Evolutionary conservation across 768 basidiomycete genomes (phyloP).

Genomic region (Boletus coccyginus): DNA sequence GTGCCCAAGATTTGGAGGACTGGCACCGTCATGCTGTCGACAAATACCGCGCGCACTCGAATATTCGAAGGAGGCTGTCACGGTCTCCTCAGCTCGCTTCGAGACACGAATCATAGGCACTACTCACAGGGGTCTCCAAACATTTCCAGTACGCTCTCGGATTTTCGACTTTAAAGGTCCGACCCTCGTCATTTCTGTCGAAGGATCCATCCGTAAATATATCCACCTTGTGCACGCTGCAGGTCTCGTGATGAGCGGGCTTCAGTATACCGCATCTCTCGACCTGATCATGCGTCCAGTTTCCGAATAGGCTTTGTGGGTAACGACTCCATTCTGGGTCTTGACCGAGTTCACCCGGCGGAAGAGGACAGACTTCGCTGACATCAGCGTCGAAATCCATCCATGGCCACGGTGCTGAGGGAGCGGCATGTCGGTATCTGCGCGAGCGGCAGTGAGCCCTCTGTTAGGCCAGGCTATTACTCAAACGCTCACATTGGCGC

Average conservation of each 20-base stretch:
- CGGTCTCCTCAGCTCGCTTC: not conserved
- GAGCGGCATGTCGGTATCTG: slow-evolving; percentile 39
- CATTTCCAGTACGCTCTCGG: slow-evolving; percentile 33
- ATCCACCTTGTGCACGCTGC: slow-evolving; percentile 26
- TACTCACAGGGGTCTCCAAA: slow-evolving; percentile 33
- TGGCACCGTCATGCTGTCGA: slow-evolving; percentile 49
- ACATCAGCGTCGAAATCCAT: slow-evolving; percentile 35
- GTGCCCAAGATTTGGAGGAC: slow-evolving; percentile 57
- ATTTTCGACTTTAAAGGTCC: slow-evolving; percentile 7
- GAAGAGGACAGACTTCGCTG: slow-evolving; percentile 15
- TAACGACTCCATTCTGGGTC: slow-evolving; percentile 27
- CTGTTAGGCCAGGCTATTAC: not conserved
- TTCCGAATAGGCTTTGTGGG: slow-evolving; percentile 32
- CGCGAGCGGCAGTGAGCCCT: not conserved
- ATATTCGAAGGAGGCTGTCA: slow-evolving; percentile 34
- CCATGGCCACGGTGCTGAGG: slow-evolving; percentile 43
- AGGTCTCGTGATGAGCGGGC: not conserved
- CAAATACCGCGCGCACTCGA: slow-evolving; percentile 49
- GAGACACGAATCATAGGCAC: not conserved
- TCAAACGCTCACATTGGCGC: slow-evolving; percentile 23
- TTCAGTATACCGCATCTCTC: slow-evolving; percentile 28
- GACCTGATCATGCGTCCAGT: slow-evolving; percentile 36
- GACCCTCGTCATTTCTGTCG: not conserved
- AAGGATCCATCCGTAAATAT: slow-evolving; percentile 19
- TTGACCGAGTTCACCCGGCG: slow-evolving; percentile 7